These are phyloP conservation scores for Maudiozyma humilis DNA, from an alignment of 1,139 yeast species.

Conservation along the genomic window DNA sequence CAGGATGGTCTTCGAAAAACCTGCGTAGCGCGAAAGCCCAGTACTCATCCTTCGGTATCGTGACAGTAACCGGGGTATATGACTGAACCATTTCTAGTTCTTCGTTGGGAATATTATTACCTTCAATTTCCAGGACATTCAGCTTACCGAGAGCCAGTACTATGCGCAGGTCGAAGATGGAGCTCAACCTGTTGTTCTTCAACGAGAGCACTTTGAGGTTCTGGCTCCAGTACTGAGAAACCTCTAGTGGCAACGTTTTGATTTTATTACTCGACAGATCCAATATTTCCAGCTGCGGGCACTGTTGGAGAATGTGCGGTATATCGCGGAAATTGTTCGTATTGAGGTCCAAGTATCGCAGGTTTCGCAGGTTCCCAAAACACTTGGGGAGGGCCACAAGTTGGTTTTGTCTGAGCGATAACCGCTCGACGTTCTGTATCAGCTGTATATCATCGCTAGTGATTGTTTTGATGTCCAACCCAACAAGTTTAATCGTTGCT, in stretches of 20 bases:
- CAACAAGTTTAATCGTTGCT: constrained; percentile 25
- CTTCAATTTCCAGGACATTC: constrained; percentile 59
- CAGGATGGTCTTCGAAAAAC: constrained; percentile 21
- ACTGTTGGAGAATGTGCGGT: constrained; percentile 40
- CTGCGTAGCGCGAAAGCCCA: constrained; percentile 29
- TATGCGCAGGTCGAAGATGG: constrained; percentile 49
- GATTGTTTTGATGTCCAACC: constrained; percentile 19
- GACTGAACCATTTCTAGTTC: constrained; percentile 49
- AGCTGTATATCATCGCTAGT: constrained; percentile 35
- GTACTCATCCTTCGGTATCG: constrained; percentile 24
- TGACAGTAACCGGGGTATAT: constrained; percentile 28
- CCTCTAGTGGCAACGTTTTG: constrained; percentile 36
- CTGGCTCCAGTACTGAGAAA: constrained; percentile 34
- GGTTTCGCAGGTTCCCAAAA: constrained; percentile 39
- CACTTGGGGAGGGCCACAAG: constrained; percentile 43
- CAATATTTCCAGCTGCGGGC: constrained; percentile 50
- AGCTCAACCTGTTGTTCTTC: constrained; percentile 51
- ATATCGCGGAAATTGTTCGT: constrained; percentile 47
- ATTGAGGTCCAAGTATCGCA: constrained; percentile 61
- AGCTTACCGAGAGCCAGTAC: constrained; percentile 47
- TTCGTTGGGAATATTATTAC: constrained; percentile 55
- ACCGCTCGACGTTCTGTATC: constrained; percentile 41
- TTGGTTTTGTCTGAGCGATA: constrained; percentile 47
- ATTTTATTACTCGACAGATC: constrained; percentile 59
- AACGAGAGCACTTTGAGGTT: constrained; percentile 53